phyloP scores from a whole-genome alignment of 1,139 yeast genomes.

The Saccharomyces hybrid region DNA sequence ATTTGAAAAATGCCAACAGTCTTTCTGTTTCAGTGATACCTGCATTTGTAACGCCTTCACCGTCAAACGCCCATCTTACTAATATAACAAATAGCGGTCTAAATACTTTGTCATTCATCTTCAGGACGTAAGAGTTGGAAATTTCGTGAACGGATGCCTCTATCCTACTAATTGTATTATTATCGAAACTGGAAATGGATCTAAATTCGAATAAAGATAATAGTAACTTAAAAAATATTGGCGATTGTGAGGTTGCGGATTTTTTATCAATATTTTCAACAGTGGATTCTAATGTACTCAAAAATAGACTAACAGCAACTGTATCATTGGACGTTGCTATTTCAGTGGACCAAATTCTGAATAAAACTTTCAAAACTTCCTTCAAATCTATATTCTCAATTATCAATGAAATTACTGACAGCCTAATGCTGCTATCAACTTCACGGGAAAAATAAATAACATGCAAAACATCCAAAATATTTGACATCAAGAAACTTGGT shows the following conservation, averaged over 20 bases:
- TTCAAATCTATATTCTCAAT: slow-evolving; percentile 64
- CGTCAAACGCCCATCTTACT: slow-evolving; percentile 90
- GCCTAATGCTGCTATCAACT: slow-evolving; percentile 53
- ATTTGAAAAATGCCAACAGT: slow-evolving; percentile 71
- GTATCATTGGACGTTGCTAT: slow-evolving; percentile 39
- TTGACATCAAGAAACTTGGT: slow-evolving; percentile 77
- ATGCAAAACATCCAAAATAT: slow-evolving; percentile 52
- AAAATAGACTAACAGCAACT: slow-evolving; percentile 57
- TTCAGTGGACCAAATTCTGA: slow-evolving; percentile 53
- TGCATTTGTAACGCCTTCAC: slow-evolving; percentile 52
- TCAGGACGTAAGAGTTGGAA: slow-evolving; percentile 74
- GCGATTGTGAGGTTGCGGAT: slow-evolving; percentile 61
- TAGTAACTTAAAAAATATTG: slow-evolving; percentile 64
- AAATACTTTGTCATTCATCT: slow-evolving; percentile 86
- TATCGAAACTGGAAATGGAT: slow-evolving; percentile 50
- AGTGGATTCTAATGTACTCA: slow-evolving; percentile 57
- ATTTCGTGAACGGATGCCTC: slow-evolving; percentile 70
- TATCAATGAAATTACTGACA: slow-evolving; percentile 56
- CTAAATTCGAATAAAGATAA: slow-evolving; percentile 66
- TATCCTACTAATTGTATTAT: slow-evolving; percentile 69
- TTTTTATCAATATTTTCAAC: slow-evolving; percentile 67
- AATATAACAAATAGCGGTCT: slow-evolving; percentile 83
- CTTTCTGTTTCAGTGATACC: slow-evolving; percentile 46
- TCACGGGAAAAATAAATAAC: slow-evolving; percentile 51
- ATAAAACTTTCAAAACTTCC: slow-evolving; percentile 53